A percentile compares a stretch with the other conserved stretches of the same genome.
Evolutionary conservation across 2,329 filamentous ascomycete genomes (phyloP).

Genomic region (Alternaria sp.): DNA sequence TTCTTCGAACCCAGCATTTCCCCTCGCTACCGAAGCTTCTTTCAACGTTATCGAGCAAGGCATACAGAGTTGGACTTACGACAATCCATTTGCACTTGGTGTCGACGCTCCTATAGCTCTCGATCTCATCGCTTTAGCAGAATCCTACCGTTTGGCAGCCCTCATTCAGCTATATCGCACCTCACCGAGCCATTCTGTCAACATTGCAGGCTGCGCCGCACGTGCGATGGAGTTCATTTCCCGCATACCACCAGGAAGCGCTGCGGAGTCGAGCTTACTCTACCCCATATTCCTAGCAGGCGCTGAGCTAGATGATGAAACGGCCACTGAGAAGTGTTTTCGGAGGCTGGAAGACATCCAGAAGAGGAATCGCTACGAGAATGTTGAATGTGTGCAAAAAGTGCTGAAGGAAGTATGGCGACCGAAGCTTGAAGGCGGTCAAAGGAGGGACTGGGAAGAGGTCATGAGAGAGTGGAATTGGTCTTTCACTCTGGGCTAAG

Average conservation of each 20-base stretch:
- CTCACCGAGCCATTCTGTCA: conserved; percentile 35
- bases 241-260: conserved; percentile 46
- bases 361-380: conserved; percentile 48
- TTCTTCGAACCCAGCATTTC: conserved; percentile 45
- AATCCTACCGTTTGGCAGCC: conserved; percentile 47
- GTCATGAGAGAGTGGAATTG: conserved; percentile 48
- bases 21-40: conserved; percentile 44
- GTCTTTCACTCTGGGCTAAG: conserved; percentile 47
- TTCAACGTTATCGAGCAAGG: conserved; percentile 45
- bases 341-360: conserved; percentile 45
- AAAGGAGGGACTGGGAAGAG: conserved; percentile 48
- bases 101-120: conserved; percentile 46
- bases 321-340: conserved; percentile 42
- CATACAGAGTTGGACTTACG: conserved; percentile 47
- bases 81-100: conserved; percentile 41
- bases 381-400: conserved; percentile 45
- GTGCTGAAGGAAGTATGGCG: conserved; percentile 50
- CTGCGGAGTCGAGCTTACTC: conserved; percentile 47
- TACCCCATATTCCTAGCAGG: conserved; percentile 51
- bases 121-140: conserved; percentile 48
- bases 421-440: conserved; percentile 39
- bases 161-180: conserved; percentile 49
- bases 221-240: conserved; percentile 48
- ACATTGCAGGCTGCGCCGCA: conserved; percentile 42
- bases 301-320: conserved; percentile 43